Conservation (phyloP, 768 basidiomycete genomes). For the Hypholoma sublateritium region DNA sequence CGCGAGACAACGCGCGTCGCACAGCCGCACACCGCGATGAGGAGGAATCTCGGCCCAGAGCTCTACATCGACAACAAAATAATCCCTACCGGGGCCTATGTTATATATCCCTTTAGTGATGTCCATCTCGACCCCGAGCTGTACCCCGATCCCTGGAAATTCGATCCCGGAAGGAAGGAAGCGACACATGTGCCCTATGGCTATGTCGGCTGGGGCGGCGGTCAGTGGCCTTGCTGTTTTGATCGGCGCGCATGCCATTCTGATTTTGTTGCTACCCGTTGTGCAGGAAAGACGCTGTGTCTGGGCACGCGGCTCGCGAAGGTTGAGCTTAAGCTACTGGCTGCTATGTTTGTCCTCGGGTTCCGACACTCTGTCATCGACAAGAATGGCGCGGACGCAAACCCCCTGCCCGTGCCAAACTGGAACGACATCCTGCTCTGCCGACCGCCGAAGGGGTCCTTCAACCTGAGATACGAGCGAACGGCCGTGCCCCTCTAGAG, state of each 20-base stretch:
- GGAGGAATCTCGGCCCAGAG: conserved; percentile 75
- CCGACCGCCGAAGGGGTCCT: conserved; percentile 55
- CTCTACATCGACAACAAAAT: conserved; percentile 66
- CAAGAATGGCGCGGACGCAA: conserved; percentile 38
- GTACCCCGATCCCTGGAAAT: conserved; percentile 78
- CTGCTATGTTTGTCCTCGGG: conserved; percentile 65
- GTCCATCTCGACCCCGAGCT: conserved; percentile 72
- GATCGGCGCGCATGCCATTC: background rate
- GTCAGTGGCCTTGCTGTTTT: conserved; percentile 40
- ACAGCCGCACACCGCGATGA: conserved; percentile 80
- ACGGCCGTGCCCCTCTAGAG: conserved; percentile 34
- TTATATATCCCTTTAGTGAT: conserved; percentile 79
- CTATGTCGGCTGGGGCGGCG: conserved; percentile 81
- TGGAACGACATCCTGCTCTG: conserved; percentile 79
- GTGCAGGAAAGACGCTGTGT: conserved; percentile 65
- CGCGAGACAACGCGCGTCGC: conserved; percentile 77
- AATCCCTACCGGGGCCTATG: conserved; percentile 72
- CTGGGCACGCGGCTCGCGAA: conserved; percentile 75
- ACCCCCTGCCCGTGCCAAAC: conserved; percentile 54
- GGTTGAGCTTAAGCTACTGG: conserved; percentile 69
- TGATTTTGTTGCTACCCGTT: conserved; percentile 11
- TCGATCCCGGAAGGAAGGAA: conserved; percentile 62
- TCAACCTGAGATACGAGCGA: conserved; percentile 52
- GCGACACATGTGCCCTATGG: conserved; percentile 46
- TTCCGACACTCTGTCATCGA: conserved; percentile 63